Evolutionary conservation across 176 grass and related monocot species (phyloP).

Genomic region (Carex myosuroides): DNA sequence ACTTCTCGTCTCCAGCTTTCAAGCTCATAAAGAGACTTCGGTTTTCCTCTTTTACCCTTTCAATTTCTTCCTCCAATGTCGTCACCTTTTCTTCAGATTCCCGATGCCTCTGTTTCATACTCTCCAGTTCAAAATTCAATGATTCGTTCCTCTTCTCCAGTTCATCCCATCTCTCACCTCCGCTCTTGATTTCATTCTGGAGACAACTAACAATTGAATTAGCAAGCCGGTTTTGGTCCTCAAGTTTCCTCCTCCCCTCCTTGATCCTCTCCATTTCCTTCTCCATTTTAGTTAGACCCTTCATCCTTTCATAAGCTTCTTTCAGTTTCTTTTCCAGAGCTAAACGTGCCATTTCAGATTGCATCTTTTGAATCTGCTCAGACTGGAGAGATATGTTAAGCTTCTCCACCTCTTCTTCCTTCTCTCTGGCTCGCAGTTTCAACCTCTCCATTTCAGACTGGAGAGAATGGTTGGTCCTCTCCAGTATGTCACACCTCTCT

Average conservation of each 20-base stretch:
- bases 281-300: constrained; percentile 42
- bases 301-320: constrained; percentile 63
- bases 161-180: constrained; percentile 12
- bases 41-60: constrained; percentile 1
- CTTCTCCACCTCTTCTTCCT: constrained; percentile 60
- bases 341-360: constrained; percentile 56
- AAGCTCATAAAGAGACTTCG: not conserved
- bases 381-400: constrained; percentile 65
- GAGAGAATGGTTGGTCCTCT: constrained; percentile 59
- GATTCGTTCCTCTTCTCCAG: constrained; percentile 2
- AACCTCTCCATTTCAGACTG: constrained; percentile 56
- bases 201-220: constrained; percentile 19
- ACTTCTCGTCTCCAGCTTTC: constrained; percentile 1
- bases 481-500: constrained; percentile 45
- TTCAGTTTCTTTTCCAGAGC: constrained; percentile 61
- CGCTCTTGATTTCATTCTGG: constrained; percentile 26
- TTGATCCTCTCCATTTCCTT: constrained; percentile 45
- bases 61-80: not conserved
- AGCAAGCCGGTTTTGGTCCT: constrained; percentile 29
- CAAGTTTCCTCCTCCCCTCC: constrained; percentile 24
- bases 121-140: constrained; percentile 12
- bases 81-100: constrained; percentile 5
- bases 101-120: constrained; percentile 13
- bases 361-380: constrained; percentile 67
- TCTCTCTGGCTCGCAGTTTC: constrained; percentile 52